These are phyloP conservation scores for Incumbomyces delicatus DNA, from an alignment of 2,329 filamentous ascomycete species.

Conservation along the genomic window DNA sequence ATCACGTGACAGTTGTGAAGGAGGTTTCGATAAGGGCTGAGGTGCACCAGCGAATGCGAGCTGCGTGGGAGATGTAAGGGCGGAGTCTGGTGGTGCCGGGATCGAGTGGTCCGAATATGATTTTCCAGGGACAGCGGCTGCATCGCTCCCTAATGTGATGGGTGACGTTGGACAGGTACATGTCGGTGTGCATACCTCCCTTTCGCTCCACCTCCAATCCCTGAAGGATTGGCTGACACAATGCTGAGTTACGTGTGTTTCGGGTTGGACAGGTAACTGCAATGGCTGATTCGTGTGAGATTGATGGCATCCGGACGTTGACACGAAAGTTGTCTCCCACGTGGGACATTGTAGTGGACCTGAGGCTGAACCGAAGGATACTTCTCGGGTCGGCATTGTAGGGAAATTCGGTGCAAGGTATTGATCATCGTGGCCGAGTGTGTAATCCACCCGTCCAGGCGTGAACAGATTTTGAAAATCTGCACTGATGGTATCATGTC, in stretches of 20 bases:
- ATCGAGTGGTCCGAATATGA: not conserved
- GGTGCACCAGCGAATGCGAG: not conserved
- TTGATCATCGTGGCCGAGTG: not conserved
- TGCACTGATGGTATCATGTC: not conserved
- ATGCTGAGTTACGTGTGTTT: not conserved
- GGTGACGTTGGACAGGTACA: not conserved
- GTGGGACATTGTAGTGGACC: not conserved
- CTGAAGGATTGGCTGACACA: not conserved
- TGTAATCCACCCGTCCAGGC: not conserved
- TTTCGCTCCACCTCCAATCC: not conserved
- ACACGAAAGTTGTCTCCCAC: conserved; percentile 1
- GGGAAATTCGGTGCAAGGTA: not conserved
- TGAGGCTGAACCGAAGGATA: not conserved
- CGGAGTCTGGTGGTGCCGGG: not conserved
- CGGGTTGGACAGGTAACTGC: not conserved
- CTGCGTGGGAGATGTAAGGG: not conserved
- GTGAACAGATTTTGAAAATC: not conserved
- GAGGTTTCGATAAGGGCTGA: not conserved
- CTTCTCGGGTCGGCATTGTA: not conserved
- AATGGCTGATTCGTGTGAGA: not conserved
- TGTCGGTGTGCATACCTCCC: too few relatives aligned
- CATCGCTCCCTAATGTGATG: not conserved
- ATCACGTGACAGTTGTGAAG: not conserved
- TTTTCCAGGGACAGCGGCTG: not conserved
- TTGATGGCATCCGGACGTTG: not conserved